Percentiles rank a stretch among this genome's conserved stretches.
Evolutionary conservation across 495 filamentous ascomycete genomes (phyloP).

Genomic region (Sordaria brevicollis): DNA sequence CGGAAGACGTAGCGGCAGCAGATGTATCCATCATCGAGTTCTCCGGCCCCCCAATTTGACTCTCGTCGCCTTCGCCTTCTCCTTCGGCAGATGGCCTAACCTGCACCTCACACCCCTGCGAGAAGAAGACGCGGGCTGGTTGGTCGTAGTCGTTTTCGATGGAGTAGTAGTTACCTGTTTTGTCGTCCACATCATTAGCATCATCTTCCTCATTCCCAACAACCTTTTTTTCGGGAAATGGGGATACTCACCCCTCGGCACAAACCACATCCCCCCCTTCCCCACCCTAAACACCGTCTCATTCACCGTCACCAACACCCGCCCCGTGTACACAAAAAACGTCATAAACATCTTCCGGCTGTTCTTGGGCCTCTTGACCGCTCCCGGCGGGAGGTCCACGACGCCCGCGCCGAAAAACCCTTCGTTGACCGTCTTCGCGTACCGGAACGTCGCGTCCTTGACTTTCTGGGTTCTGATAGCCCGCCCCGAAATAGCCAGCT

Average conservation of each 20-base stretch:
- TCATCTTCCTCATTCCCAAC: background rate
- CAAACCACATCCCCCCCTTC: conserved; percentile 46
- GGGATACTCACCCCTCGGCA: conserved; percentile 50
- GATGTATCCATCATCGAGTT: background rate
- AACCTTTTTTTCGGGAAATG: no score
- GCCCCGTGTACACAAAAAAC: conserved; percentile 77
- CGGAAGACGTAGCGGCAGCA: no score
- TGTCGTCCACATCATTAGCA: conserved; percentile 6
- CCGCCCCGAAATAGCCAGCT: conserved; percentile 63
- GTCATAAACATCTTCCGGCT: conserved; percentile 89
- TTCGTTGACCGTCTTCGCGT: conserved; percentile 74
- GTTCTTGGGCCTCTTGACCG: conserved; percentile 80
- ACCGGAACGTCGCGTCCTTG: conserved; percentile 63
- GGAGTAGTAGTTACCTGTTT: conserved; percentile 70
- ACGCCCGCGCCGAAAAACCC: conserved; percentile 82
- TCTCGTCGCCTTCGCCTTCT: background rate
- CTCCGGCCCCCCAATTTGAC: conserved; percentile 1
- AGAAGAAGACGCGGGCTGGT: conserved; percentile 71
- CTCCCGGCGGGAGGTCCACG: conserved; percentile 74
- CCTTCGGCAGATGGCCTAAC: conserved; percentile 1
- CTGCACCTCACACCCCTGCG: conserved; percentile 60
- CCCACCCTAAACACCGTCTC: conserved; percentile 9
- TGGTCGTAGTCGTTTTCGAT: conserved; percentile 62
- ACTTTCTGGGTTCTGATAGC: conserved; percentile 70
- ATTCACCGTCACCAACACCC: conserved; percentile 65